Evolutionary conservation across 805 yeast genomes (phyloP).

Genomic region (Starmerella cellae): DNA sequence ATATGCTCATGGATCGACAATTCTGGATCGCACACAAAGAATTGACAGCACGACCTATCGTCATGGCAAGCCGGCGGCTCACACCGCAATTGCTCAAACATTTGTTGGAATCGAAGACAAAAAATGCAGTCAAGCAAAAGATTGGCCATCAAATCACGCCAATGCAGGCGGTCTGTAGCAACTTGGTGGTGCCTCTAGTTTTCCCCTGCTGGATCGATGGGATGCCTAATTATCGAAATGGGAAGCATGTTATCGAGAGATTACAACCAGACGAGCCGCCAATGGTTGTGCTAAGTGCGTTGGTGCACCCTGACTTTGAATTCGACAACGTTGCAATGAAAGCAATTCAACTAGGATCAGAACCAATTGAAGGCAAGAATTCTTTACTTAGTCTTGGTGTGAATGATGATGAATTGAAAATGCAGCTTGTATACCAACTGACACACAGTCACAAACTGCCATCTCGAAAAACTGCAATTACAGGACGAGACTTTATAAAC

Average conservation of each 20-base stretch:
- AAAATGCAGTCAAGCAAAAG: slow-evolving; percentile 10
- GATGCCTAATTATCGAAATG: slow-evolving; percentile 5
- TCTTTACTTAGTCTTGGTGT: background rate
- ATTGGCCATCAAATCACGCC: slow-evolving; percentile 16
- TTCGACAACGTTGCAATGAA: slow-evolving; percentile 14
- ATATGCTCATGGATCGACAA: slow-evolving; percentile 5
- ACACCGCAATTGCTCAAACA: slow-evolving; percentile 9
- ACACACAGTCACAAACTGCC: background rate
- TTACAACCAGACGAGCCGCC: slow-evolving; percentile 9
- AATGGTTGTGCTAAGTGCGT: slow-evolving; percentile 14
- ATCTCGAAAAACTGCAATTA: background rate
- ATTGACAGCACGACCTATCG: slow-evolving; percentile 6
- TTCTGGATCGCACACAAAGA: slow-evolving; percentile 12
- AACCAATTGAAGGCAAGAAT: slow-evolving; percentile 3
- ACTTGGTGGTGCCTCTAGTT: slow-evolving; percentile 17
- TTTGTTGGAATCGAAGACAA: slow-evolving; percentile 11
- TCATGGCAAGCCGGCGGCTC: slow-evolving; percentile 5
- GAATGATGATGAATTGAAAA: slow-evolving; percentile 12
- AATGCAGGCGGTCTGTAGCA: slow-evolving; percentile 16
- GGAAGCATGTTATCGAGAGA: slow-evolving; percentile 9
- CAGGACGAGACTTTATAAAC: background rate
- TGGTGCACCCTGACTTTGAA: slow-evolving; percentile 22
- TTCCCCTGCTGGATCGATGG: slow-evolving; percentile 15
- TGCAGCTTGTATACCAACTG: slow-evolving; percentile 8
- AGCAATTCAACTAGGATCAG: slow-evolving; percentile 6